phyloP scores from a whole-genome alignment of 192 early-diverging fungal genomes.

The Linnemannia zychae region DNA sequence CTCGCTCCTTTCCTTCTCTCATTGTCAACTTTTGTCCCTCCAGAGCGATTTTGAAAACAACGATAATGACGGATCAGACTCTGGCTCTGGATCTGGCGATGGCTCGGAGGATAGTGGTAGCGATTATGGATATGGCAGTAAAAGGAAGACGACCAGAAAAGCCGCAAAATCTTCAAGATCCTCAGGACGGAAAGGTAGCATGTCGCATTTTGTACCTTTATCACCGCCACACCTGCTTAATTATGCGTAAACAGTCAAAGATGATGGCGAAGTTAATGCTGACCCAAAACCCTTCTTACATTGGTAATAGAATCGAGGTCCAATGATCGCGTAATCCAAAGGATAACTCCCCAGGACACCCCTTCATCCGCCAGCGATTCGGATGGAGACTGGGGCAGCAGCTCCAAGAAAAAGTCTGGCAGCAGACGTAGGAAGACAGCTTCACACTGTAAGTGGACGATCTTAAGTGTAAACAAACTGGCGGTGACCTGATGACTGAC shows the following conservation, averaged over 20 bases:
- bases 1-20: conserved; percentile 5
- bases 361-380: conserved; percentile 49
- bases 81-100: conserved; percentile 31
- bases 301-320: conserved; percentile 22
- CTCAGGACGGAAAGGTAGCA: conserved; percentile 47
- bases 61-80: conserved; percentile 42
- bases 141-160: conserved; percentile 54
- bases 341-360: conserved; percentile 37
- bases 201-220: neutral
- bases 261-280: neutral
- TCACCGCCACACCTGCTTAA: neutral
- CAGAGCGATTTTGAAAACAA: conserved; percentile 56
- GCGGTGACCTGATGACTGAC: neutral
- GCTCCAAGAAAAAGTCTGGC: conserved; percentile 32
- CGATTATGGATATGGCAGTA: conserved; percentile 60
- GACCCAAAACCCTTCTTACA: neutral
- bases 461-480: neutral
- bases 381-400: conserved; percentile 46
- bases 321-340: conserved; percentile 26
- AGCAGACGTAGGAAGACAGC: conserved; percentile 20
- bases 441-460: neutral
- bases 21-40: conserved; percentile 20
- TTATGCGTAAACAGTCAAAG: neutral
- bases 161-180: conserved; percentile 57
- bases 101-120: conserved; percentile 53